Base-by-base conservation (phyloP, 345 rosid genomes). In the Draba incana region DNA sequence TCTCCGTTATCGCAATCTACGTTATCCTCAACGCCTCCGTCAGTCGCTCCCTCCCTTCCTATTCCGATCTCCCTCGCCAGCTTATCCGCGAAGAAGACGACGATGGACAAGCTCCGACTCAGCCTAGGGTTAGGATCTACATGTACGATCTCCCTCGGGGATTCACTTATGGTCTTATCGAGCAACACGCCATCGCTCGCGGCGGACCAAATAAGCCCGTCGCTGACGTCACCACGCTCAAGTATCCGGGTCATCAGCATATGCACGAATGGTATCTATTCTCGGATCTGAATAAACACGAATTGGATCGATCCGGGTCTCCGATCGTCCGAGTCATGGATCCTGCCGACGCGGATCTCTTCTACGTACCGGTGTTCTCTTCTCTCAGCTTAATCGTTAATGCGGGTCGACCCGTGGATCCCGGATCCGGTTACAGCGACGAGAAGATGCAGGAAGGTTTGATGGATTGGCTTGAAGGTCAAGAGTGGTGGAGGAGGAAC, bases 181-280 rank as follows among this genome's bases (percentile, higher is more conserved):
- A 86, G 75, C 88, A 84, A 44, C 98, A 86, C 81, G 65, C 87
- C 24, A 66, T 83, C 35, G 98, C 91, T 24, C 96, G 98, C 49
- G 93, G 96, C 2, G 85, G 84, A 2, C 9, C 44, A 0, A 65
- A 61, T 0, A 59, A 57, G 27, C 66, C 83, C n/a, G 77, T 39
- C 30, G 75, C 65, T 45, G 92, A 86, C 63, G 66, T 79, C 38
- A 69, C 91, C 15, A 46, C 64, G 39, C 78, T 83, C 62, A 87
- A 78, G 67, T 94, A 94, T 72, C 99, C 99, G 8, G 98, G 98
- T 14, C 99, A 94, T 82, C 99, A 94, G 77, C 99, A 94, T 76
- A 94, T 92, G 99, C 98, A 88, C 27, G 99, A 94, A 74, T 94
- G 99, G 99, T 85, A 81, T 75, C 79, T 94, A 23, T 94, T 81